Base-by-base conservation (phyloP, 352 stramenopile species). In the Globisporangium iwayamae region DNA sequence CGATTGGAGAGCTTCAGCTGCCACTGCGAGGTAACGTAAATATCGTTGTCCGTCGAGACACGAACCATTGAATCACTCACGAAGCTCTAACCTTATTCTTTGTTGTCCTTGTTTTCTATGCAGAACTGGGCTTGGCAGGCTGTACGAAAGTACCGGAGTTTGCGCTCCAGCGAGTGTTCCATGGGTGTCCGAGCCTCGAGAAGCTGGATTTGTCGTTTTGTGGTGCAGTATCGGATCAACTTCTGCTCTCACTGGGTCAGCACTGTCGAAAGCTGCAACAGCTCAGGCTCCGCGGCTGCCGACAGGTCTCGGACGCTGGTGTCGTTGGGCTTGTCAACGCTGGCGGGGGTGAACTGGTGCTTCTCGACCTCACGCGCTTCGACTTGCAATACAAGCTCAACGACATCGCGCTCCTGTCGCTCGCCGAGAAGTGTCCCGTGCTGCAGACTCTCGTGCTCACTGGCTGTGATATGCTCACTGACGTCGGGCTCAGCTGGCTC, bases 401-500 rank as follows among this genome's bases (percentile, higher is more conserved):
- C 43, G 94, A 98, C 68, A 87, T 98, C 34, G 79, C 85, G 8
- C 67, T 98, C 10, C 67, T 98, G 32, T 75, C 91, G 11, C 69
- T 98, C 48, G 79, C 71, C 1, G 75, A 91, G n/a, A 77, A 79
- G 22, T 91, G 76, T 14, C 52, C 62, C 16, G 56, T 82, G 22
- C 72, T 93, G 2, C 71, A 89, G 38, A 81, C 64, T 8, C 57
- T 90, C 2, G 67, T 77, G 20, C 65, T 98, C 2, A 66, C 77
- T n/a, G 93, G 94, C 18, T 98, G 93, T 59, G 84, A 96, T 45
- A 84, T 92, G 69, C 67, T 98, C 51, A 96, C 88, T 7, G 93
- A 98, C 69, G 93, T 97, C 16, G 93, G 95, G 0, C 65, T 98
- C 14, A 94, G 81, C 39, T 98, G 93, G 93, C 65, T 98, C n/a